These are phyloP conservation scores for Globisporangium nagaii DNA, from an alignment of 352 stramenopile species.

Conservation along the genomic window DNA sequence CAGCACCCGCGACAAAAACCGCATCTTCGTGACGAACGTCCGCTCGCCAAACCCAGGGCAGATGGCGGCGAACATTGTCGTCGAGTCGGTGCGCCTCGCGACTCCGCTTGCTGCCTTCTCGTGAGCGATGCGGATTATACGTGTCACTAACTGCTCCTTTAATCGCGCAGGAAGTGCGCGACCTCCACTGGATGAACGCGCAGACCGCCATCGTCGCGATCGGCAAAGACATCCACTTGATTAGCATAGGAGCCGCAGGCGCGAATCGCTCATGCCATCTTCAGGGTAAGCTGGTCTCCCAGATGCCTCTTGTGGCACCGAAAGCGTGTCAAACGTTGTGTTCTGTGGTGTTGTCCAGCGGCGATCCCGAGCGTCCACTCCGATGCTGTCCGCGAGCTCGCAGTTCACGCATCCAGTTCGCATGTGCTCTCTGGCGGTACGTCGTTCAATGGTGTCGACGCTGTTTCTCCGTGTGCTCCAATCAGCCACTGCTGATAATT, in stretches of 20 bases:
- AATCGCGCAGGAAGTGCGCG: constrained; percentile 50
- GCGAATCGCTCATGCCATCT: constrained; percentile 23
- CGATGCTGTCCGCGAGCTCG: constrained; percentile 69
- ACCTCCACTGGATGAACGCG: constrained; percentile 58
- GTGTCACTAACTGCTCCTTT: neutral
- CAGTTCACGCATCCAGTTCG: constrained; percentile 24
- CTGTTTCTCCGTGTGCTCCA: neutral
- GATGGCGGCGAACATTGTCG: constrained; percentile 23
- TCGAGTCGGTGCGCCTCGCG: constrained; percentile 30
- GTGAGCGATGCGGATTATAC: neutral
- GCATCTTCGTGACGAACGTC: constrained; percentile 64
- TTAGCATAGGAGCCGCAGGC: constrained; percentile 25
- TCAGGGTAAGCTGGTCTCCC: constrained; percentile 17
- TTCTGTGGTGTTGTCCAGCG: constrained; percentile 16
- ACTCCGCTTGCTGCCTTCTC: neutral
- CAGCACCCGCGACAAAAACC: constrained; percentile 22
- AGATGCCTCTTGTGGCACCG: too few species aligned
- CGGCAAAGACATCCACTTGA: constrained; percentile 65
- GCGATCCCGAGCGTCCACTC: constrained; percentile 55
- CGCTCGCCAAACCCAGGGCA: constrained; percentile 15
- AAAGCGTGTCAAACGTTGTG: too few species aligned
- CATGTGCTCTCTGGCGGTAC: constrained; percentile 42
- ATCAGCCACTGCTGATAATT: neutral
- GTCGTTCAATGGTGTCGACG: neutral
- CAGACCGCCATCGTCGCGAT: constrained; percentile 50